A percentile compares a stretch with the other conserved stretches of the same genome.
phyloP scores from a whole-genome alignment of 2,329 filamentous ascomycete species.

The Chalaropsis thielavioides region DNA sequence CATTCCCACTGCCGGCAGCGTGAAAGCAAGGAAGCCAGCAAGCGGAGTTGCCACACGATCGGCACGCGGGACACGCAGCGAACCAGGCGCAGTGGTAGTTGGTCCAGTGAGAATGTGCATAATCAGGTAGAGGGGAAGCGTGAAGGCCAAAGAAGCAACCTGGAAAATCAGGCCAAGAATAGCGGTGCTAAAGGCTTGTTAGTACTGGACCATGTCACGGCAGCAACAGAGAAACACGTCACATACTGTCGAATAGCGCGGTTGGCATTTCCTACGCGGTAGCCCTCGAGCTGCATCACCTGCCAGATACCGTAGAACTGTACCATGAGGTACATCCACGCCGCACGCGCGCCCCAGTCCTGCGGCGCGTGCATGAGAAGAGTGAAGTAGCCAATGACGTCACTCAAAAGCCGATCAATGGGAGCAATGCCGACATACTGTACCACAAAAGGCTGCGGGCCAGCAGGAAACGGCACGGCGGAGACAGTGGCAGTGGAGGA shows the following conservation, averaged over 20 bases:
- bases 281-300: constrained; percentile 7
- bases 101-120: constrained; percentile 5
- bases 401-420: constrained; percentile 6
- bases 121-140: constrained; percentile 9
- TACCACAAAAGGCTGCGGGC: constrained; percentile 5
- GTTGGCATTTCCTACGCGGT: constrained; percentile 6
- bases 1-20: constrained; percentile 1
- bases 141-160: not conserved
- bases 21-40: constrained; percentile 6
- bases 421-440: not conserved
- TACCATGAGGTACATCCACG: constrained; percentile 1
- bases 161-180: constrained; percentile 13
- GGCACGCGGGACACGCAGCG: not conserved
- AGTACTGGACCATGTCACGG: not conserved
- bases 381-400: constrained; percentile 10
- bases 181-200: constrained; percentile 5
- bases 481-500: not conserved
- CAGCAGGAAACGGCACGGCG: not conserved
- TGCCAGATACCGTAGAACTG: constrained; percentile 14
- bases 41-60: not conserved
- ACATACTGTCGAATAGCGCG: constrained; percentile 7
- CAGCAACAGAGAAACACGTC: too few relatives aligned
- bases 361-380: constrained; percentile 6
- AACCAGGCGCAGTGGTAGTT: not conserved
- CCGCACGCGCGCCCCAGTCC: not conserved